Conservation (phyloP, 345 rosid species). For the Turritis glabra region DNA sequence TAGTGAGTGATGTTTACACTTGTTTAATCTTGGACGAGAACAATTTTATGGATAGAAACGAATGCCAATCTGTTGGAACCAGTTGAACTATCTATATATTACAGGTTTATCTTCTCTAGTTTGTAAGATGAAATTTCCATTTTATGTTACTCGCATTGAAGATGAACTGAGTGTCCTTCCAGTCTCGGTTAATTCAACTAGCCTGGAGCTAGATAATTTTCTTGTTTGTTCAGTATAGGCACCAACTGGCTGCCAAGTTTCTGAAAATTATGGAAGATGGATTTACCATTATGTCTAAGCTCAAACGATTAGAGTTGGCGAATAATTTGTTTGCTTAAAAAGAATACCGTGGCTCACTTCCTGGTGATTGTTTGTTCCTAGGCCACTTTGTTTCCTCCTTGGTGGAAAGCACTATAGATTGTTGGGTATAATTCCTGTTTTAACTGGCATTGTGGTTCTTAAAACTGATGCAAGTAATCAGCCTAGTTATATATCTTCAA, state of each 20-base stretch:
- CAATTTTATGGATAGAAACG: background rate
- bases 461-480: constrained; percentile 3
- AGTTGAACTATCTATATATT: background rate
- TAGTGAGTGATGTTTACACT: constrained; percentile 7
- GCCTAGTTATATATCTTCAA: background rate
- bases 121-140: background rate
- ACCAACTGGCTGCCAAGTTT: background rate
- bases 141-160: background rate
- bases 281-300: background rate
- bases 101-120: background rate
- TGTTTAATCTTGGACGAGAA: background rate
- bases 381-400: background rate
- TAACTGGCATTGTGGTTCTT: background rate
- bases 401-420: background rate
- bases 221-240: background rate
- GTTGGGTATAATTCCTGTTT: background rate
- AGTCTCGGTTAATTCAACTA: background rate
- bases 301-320: background rate
- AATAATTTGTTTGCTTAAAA: background rate
- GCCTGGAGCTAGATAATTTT: background rate
- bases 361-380: constrained; percentile 2
- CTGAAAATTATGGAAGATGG: too few relatives aligned
- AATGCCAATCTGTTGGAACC: background rate
- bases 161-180: background rate
- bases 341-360: background rate